Evolutionary conservation across 176 grass and related monocot species (phyloP).

Genomic region (Juncus effusus): DNA sequence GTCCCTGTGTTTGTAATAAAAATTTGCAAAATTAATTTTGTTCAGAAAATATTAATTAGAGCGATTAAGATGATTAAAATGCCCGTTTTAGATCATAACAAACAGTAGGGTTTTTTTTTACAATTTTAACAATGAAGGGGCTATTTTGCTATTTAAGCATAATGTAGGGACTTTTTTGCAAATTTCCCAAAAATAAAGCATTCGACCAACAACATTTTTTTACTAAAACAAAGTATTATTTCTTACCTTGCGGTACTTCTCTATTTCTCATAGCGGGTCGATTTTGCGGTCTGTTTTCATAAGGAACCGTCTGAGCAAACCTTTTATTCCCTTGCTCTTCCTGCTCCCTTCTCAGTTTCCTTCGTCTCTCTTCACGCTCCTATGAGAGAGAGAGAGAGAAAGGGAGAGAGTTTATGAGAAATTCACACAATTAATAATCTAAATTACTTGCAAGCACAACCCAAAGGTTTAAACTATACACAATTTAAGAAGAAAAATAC

Average conservation of each 20-base stretch:
- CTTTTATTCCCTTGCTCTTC: slow-evolving; percentile 47
- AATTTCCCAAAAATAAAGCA: too few relatives aligned
- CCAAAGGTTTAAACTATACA: too few relatives aligned
- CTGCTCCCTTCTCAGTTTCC: slow-evolving; percentile 50
- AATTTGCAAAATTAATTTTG: too few relatives aligned
- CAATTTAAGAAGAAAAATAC: neutral
- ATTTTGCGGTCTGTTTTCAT: slow-evolving; percentile 55
- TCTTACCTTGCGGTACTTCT: slow-evolving; percentile 77
- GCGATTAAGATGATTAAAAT: too few relatives aligned
- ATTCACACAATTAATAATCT: neutral
- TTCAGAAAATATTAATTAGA: too few relatives aligned
- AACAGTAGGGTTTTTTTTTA: too few relatives aligned
- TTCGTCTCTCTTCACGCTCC: slow-evolving; percentile 89
- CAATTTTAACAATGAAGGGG: too few relatives aligned
- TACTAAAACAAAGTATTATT: neutral
- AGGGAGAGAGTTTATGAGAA: neutral
- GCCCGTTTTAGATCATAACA: too few relatives aligned
- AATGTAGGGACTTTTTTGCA: too few relatives aligned
- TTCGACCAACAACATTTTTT: neutral
- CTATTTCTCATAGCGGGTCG: slow-evolving; percentile 50
- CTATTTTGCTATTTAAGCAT: too few relatives aligned
- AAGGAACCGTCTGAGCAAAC: slow-evolving; percentile 46
- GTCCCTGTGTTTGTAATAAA: too few relatives aligned
- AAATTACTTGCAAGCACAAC: too few relatives aligned
- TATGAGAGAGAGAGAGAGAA: slow-evolving; percentile 3